phyloP scores from a whole-genome alignment of 169 alveolate species.

The Prorocentrum cordatum region DNA sequence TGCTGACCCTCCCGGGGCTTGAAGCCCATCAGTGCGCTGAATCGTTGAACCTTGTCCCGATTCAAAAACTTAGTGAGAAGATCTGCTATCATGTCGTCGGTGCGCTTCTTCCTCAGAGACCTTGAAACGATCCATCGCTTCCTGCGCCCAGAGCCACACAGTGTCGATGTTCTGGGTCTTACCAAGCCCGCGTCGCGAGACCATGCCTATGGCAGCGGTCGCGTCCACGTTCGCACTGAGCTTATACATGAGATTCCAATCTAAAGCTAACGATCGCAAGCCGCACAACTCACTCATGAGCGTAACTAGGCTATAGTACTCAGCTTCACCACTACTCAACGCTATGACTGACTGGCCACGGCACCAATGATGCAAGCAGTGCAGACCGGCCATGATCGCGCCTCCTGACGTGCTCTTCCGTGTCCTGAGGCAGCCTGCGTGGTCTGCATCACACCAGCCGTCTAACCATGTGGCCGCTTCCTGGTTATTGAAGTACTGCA shows the following conservation, averaged over 20 bases:
- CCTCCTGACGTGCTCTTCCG: background rate
- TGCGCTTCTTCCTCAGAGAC: background rate
- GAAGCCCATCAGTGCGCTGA: too few species aligned
- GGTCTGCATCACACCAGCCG: background rate
- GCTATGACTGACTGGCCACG: background rate
- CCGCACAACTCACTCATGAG: background rate
- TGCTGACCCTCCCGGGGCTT: too few species aligned
- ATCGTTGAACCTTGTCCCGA: too few species aligned
- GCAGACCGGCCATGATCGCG: background rate
- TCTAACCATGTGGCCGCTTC: background rate
- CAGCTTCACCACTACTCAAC: background rate
- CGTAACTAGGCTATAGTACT: background rate
- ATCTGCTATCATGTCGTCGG: slow-evolving; percentile 6
- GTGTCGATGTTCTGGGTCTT: background rate
- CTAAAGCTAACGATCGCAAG: background rate
- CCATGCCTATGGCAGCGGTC: background rate
- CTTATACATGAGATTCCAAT: background rate
- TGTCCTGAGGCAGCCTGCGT: background rate
- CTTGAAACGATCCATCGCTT: background rate
- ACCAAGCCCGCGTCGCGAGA: background rate
- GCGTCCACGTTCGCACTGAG: background rate
- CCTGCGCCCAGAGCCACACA: background rate
- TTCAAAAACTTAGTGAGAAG: background rate
- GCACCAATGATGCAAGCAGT: background rate
- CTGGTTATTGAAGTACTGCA: background rate